Percentiles rank a stretch among this genome's conserved stretches.
Evolutionary conservation across 2,329 filamentous ascomycete genomes (phyloP).

Genomic region (Rugonectria rugulosa): DNA sequence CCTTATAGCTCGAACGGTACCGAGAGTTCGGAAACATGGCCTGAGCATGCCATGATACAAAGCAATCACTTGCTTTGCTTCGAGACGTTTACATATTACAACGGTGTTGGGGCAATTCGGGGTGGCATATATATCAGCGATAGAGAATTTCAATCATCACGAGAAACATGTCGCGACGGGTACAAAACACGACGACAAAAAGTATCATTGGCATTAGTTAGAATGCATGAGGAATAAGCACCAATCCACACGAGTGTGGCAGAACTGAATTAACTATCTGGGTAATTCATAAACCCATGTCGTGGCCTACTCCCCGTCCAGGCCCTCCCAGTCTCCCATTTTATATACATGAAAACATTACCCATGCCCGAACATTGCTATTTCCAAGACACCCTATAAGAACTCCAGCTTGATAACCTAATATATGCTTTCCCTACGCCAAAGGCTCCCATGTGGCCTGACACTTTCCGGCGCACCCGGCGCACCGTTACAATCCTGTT

Average conservation of each 20-base stretch:
- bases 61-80: not conserved
- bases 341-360: constrained; percentile 33
- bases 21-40: not conserved
- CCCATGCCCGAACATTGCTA: constrained; percentile 22
- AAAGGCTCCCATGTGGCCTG: constrained; percentile 9
- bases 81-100: constrained; percentile 25
- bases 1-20: constrained; percentile 49
- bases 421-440: constrained; percentile 18
- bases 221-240: no score
- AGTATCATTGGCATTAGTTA: not conserved
- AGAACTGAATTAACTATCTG: constrained; percentile 21
- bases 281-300: constrained; percentile 17
- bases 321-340: constrained; percentile 7
- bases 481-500: constrained; percentile 8
- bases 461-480: constrained; percentile 8
- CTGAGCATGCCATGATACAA: constrained; percentile 6
- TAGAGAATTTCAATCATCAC: constrained; percentile 22
- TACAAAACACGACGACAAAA: not conserved
- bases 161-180: not conserved
- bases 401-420: constrained; percentile 15
- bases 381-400: constrained; percentile 18
- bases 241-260: constrained; percentile 5
- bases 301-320: constrained; percentile 6
- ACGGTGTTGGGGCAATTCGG: constrained; percentile 33
- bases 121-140: constrained; percentile 23